Evolutionary conservation across 306 rosid genomes (phyloP), one percentile per base, ranked within the genome.

Genomic region (Citrullus mucosospermus): DNA sequence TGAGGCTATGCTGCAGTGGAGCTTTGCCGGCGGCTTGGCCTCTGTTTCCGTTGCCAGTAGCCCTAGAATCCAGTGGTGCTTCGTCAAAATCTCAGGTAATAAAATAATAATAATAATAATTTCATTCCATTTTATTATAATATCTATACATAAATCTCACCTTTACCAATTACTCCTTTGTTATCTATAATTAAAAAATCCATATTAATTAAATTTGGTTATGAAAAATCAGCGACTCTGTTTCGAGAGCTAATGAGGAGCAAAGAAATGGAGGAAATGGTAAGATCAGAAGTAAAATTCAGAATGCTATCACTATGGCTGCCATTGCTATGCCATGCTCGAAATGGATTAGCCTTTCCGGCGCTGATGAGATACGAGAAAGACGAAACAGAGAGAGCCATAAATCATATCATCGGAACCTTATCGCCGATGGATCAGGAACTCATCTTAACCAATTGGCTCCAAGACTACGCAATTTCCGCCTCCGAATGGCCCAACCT

Each of bases 401-500:
- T 76, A 0, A 76, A 76, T 28, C 70, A 58, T 2, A 34, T 39
- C 15, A 41, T 76, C 20, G 79, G 70, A 6, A 76, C 55, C 41
- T 22, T 58, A 12, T 50, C 79, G 10, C 36, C 70, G 2, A 38
- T 39, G 5, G 69, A 58, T 8, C 79, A 76, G 48, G 79, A 76
- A 41, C 41, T 56, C 7, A 12, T 76, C 16, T 25, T 76, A 12
- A 58, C 56, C 4, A 56, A 76, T 12, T 76, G 79, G 79, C 57
- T 76, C 6, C 79, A 80, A 38, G 84, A 85, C 48, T 85, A 79
- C 46, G 44, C 88, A 17, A 67, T 82, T 1, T 83, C 88, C 3
- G 66, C 75, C 12, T 82, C 86, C 0, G 83, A 85, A 56, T 85
- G 84, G 88, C 88, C 88, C 5, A 85, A 85, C 74, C 86, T 85